phyloP scores from a whole-genome alignment of 176 grass and related monocot species.

The Oryza meyeriana region DNA sequence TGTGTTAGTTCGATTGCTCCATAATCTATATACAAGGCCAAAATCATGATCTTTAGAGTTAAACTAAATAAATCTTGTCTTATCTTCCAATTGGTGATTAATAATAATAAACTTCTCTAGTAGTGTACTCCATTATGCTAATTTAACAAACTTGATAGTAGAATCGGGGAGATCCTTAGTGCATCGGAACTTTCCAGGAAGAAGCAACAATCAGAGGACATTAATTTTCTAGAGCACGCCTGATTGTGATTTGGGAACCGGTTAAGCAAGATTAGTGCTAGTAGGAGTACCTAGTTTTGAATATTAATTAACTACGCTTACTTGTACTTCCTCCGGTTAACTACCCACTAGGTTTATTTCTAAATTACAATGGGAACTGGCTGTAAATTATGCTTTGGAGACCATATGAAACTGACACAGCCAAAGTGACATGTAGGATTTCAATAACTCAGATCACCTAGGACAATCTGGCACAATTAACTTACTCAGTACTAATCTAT shows the following conservation, averaged over 20 bases:
- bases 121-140: neutral
- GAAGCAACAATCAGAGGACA: neutral
- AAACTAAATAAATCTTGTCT: neutral
- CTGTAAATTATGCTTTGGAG: neutral
- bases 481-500: neutral
- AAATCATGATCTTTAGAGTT: neutral
- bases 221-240: neutral
- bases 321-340: neutral
- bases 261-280: neutral
- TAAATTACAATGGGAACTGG: neutral
- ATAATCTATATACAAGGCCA: neutral
- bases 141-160: neutral
- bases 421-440: neutral
- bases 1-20: neutral
- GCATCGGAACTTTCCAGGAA: neutral
- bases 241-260: constrained; percentile 2
- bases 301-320: neutral
- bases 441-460: neutral
- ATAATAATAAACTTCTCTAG: neutral
- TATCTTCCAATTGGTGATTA: neutral
- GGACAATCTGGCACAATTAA: neutral
- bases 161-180: neutral
- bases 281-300: neutral
- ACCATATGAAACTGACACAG: neutral
- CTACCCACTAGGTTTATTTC: neutral